Evolutionary conservation across 345 rosid species (phyloP).

Genomic region (Ceriops decandra): DNA sequence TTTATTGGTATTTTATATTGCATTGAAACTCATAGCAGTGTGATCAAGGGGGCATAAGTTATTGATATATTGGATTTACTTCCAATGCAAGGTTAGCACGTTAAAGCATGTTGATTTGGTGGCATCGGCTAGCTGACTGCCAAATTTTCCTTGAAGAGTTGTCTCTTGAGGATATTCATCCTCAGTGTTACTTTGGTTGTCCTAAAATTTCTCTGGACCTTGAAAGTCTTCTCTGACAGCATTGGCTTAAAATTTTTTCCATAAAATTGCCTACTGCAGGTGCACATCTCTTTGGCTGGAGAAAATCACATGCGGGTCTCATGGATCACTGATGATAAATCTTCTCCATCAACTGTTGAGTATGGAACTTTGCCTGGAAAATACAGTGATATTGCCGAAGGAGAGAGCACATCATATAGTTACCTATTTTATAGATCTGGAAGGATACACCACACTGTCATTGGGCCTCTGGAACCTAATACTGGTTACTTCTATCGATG

Average conservation of each 20-base stretch:
- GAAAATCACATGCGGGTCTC: conserved; percentile 74
- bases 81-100: neutral
- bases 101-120: neutral
- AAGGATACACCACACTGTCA: conserved; percentile 79
- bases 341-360: conserved; percentile 61
- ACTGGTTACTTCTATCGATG: conserved; percentile 73
- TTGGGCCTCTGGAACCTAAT: conserved; percentile 70
- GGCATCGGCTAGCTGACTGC: neutral
- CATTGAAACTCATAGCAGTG: neutral
- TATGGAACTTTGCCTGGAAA: conserved; percentile 73
- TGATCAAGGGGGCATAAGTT: neutral
- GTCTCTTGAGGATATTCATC: neutral
- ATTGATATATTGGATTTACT: neutral
- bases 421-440: conserved; percentile 78
- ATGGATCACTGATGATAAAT: conserved; percentile 68
- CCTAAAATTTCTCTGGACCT: neutral
- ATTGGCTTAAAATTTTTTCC: conserved; percentile 1
- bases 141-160: neutral
- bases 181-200: neutral
- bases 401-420: conserved; percentile 78
- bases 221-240: neutral
- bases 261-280: conserved; percentile 28
- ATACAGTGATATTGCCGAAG: conserved; percentile 46
- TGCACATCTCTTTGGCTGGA: conserved; percentile 77
- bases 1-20: neutral